Base-by-base conservation (phyloP, 2,329 filamentous ascomycete species). In the Claviceps paspali region DNA sequence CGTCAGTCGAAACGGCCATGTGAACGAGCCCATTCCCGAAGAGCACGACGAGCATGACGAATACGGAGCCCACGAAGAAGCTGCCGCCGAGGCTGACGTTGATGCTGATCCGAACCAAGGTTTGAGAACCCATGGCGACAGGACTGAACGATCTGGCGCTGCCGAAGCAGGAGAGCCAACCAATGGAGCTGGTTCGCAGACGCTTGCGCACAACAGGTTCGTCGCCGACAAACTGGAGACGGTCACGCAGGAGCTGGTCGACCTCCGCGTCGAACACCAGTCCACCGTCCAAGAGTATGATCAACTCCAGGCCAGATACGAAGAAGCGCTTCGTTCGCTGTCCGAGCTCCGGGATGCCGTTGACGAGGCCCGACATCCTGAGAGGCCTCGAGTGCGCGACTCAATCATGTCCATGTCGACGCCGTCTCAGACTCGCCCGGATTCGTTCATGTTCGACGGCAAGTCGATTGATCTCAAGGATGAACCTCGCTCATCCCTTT, bases 211-310 rank as follows among this genome's bases (percentile, higher is more conserved):
- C 55, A 79, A 76, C 31, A 82, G 79, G 45, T 86, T 86, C 49
- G 82, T 95, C 37, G 81, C 82, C 6, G 88, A 96, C 54, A 95
- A 96, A 61, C 73, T 96, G 11, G 88, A 96, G 51, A 79, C 70
- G 28, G 81, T 96, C 29, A 91, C 82, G 0, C 85, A 93, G 54
- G 91, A 98, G 59, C 76, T 98, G 2, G 73, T 94, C 40, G 84
- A 91, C 49, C 72, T 98, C 36, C 81, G 83, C 12, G 79, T 92
- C 29, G 86, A 95, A 57, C 91, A 98, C 49, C 88, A 96, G 55
- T 67, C 70, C 7, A 88, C 85, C 0, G 54, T 93, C 14, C 77
- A 70, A 44, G 85, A 96, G 41, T 88, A 79, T 49, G 82, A 92
- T 45, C 61, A 76, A 32, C 76, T 98, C 19, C 78, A 86, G 39